Base-by-base conservation (phyloP, 176 grass and related monocot genomes). In the Aegilops speltoides region DNA sequence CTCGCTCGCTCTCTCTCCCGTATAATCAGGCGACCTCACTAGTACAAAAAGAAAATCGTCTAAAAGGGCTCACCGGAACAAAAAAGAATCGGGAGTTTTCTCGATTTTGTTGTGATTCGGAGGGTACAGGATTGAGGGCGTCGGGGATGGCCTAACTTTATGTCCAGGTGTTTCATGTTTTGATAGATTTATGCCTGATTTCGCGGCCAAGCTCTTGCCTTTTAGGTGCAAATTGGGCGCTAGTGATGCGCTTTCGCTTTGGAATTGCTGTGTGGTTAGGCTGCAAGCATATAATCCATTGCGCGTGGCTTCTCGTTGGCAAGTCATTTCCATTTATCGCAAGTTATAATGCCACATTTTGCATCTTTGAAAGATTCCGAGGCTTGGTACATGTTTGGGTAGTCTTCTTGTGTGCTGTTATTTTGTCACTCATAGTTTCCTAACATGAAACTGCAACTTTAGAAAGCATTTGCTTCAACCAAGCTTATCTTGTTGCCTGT, bases 41-140 rank as follows among this genome's bases (percentile, higher is more conserved):
- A 41, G 71, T 31, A 64, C 10, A 33, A 48, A 79, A 26, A 29
- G 17, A 19, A 54, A 7, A 17, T 54, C 50, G 50, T 54, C 50
- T 54, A 59, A 22, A 59, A 59, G 19, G 19, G 22, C 19, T 59
- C 56, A 22, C 56, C 56, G 56, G 56, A 59, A 59, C 56, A 59
- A 17, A 59, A 59, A 59, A 20, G 20, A 59, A 9, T 8, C 56
- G 19, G 56, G 56, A 7, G 22, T 22, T 59, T 9, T 20, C 85
- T 57, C 4, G n/a, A 86, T 84, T 80, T n/a, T 82, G 76, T 46
- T 11, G 80, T 13, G 64, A 61, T 37, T 77, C 2, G 56, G 72
- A 84, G 26, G 26, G 32, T 34, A 9, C 73, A 5, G 32, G 26
- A 77, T 76, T 69, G 34, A 16, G 77, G 71, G 62, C 13, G 61